phyloP scores from a whole-genome alignment of 345 rosid species.

The Murraya paniculata region DNA sequence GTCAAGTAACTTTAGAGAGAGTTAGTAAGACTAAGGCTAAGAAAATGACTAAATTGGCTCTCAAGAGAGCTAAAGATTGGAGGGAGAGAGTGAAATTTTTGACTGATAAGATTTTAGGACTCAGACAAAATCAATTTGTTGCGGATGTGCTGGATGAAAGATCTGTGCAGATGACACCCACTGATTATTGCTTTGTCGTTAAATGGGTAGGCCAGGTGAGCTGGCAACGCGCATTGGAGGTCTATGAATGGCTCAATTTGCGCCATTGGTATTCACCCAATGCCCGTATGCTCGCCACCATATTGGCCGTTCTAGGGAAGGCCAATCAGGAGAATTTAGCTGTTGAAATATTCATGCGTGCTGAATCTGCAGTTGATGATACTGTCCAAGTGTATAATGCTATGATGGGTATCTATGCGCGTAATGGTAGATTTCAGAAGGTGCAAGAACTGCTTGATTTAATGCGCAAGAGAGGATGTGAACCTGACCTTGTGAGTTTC shows the following conservation, averaged over 20 bases:
- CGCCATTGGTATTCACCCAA: conserved; percentile 79
- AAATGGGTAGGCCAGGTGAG: conserved; percentile 75
- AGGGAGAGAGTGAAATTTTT: conserved; percentile 69
- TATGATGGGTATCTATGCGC: conserved; percentile 91
- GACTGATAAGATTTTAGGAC: conserved; percentile 58
- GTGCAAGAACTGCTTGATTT: conserved; percentile 68
- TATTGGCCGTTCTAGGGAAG: conserved; percentile 79
- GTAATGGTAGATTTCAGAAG: conserved; percentile 60
- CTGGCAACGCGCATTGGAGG: conserved; percentile 95
- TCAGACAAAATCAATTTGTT: conserved; percentile 62
- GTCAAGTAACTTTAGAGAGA: conserved; percentile 40
- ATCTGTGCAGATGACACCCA: conserved; percentile 84
- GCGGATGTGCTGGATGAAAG: conserved; percentile 75
- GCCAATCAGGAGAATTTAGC: conserved; percentile 81
- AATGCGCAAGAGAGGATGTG: conserved; percentile 78
- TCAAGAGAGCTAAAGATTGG: conserved; percentile 88
- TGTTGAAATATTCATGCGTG: conserved; percentile 65
- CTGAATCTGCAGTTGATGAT: conserved; percentile 54
- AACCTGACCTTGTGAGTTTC: conserved; percentile 92
- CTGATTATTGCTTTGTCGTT: conserved; percentile 82
- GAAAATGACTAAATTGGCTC: conserved; percentile 81
- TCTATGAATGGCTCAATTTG: conserved; percentile 92
- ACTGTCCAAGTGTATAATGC: conserved; percentile 91
- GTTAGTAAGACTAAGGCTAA: conserved; percentile 57
- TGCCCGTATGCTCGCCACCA: conserved; percentile 81